Conservation (phyloP, 192 early-diverging fungal genomes). For the Coemansia sp. region DNA sequence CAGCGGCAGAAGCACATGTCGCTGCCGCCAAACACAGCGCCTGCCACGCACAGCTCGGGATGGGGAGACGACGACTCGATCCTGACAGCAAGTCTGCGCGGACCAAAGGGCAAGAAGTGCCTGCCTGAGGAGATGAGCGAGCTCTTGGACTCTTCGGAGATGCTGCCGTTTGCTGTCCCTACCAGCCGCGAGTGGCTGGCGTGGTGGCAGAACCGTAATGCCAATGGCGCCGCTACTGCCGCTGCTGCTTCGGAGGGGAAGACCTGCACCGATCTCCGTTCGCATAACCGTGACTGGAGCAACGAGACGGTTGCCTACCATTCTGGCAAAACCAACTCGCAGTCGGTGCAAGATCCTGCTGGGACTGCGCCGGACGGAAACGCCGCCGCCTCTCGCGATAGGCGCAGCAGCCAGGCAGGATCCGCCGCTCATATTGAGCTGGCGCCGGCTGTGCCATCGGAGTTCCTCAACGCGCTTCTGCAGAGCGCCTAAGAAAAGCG, state of each 20-base stretch:
- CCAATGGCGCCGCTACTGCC: not conserved
- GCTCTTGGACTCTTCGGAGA: conserved; percentile 57
- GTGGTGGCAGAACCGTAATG: conserved; percentile 39
- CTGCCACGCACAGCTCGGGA: conserved; percentile 8
- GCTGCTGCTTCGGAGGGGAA: not conserved
- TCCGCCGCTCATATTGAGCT: conserved; percentile 23
- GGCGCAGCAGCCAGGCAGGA: not conserved
- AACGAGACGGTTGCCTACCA: conserved; percentile 42
- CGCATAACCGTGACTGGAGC: conserved; percentile 47
- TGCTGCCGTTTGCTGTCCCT: conserved; percentile 64
- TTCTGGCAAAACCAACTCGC: not conserved
- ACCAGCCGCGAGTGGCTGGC: conserved; percentile 56
- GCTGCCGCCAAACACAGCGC: conserved; percentile 34
- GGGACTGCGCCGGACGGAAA: not conserved
- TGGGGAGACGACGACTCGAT: conserved; percentile 9
- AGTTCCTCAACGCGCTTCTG: conserved; percentile 42
- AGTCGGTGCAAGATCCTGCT: not conserved
- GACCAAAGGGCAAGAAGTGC: conserved; percentile 55
- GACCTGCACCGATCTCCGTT: conserved; percentile 1
- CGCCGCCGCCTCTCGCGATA: not conserved
- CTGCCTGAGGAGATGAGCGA: conserved; percentile 55
- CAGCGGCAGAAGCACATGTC: conserved; percentile 3
- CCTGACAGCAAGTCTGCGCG: conserved; percentile 42
- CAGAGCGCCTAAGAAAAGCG: conserved; percentile 16
- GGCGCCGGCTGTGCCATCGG: conserved; percentile 39